A percentile compares a stretch with the other conserved stretches of the same genome.
These are phyloP conservation scores for Citrus reticulata DNA, from an alignment of 345 rosid species.

Conservation along the genomic window DNA sequence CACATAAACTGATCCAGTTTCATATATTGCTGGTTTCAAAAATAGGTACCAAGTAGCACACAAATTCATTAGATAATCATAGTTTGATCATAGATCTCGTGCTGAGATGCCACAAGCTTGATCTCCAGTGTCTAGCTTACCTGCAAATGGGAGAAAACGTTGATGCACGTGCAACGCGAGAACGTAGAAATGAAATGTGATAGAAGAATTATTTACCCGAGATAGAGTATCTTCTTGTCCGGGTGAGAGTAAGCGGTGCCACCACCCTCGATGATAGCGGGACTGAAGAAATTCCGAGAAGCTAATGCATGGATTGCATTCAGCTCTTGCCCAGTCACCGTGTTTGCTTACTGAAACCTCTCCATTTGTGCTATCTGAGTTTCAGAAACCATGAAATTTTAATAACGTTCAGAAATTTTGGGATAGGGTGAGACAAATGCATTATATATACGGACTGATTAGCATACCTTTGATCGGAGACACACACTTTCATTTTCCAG, in stretches of 20 bases:
- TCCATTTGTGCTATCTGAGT: slow-evolving; percentile 29
- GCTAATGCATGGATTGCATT: slow-evolving; percentile 80
- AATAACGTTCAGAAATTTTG: no score
- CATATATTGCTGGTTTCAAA: background rate
- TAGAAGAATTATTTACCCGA: slow-evolving; percentile 37
- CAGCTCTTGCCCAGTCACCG: slow-evolving; percentile 71
- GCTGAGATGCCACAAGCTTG: background rate
- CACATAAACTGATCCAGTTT: background rate
- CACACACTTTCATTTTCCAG: no score
- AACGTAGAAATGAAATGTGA: no score
- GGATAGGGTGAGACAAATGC: no score
- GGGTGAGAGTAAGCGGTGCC: slow-evolving; percentile 50
- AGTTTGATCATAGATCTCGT: background rate
- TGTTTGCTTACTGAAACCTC: slow-evolving; percentile 71
- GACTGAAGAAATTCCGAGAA: slow-evolving; percentile 78
- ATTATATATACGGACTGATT: no score
- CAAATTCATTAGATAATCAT: background rate
- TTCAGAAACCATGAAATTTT: no score
- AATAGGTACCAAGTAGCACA: background rate
- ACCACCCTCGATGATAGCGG: slow-evolving; percentile 44
- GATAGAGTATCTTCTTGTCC: slow-evolving; percentile 80
- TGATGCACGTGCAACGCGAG: background rate
- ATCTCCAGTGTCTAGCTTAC: background rate
- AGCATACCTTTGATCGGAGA: no score
- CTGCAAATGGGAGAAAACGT: slow-evolving; percentile 1